Percentiles rank a stretch among this genome's conserved stretches.
phyloP scores from a whole-genome alignment of 2,329 filamentous ascomycete species.

The Aspergillus intermedius region DNA sequence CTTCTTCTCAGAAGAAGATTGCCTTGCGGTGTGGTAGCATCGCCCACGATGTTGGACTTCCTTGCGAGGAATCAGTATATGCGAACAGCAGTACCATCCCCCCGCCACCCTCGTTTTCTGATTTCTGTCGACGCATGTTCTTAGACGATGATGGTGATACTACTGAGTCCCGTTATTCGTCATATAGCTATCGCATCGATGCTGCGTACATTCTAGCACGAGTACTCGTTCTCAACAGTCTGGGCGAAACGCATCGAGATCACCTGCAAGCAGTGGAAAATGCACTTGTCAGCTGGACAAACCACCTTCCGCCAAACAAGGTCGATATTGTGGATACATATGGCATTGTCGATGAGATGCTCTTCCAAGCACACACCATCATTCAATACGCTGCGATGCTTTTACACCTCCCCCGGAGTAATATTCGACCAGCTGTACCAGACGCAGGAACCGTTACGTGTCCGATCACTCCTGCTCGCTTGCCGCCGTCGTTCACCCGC shows the following conservation, averaged over 20 bases:
- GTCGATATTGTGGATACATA: conserved; percentile 60
- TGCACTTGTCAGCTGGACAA: conserved; percentile 62
- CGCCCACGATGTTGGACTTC: conserved; percentile 60
- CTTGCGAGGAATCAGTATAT: conserved; percentile 66
- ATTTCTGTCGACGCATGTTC: conserved; percentile 59
- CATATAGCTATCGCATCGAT: conserved; percentile 75
- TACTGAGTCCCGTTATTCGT: conserved; percentile 54
- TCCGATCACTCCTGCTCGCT: background rate
- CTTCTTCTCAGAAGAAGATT: conserved; percentile 50
- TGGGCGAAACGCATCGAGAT: conserved; percentile 40
- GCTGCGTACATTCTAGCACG: conserved; percentile 69
- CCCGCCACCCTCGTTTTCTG: conserved; percentile 49
- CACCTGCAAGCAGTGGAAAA: conserved; percentile 54
- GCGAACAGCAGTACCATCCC: conserved; percentile 48
- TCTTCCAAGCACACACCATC: conserved; percentile 34
- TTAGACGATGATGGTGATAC: conserved; percentile 52
- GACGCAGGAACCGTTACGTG: conserved; percentile 12
- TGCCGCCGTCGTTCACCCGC: conserved; percentile 27
- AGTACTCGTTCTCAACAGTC: conserved; percentile 50
- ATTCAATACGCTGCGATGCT: conserved; percentile 54
- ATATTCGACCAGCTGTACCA: conserved; percentile 42
- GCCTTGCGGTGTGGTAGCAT: conserved; percentile 64
- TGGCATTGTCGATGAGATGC: conserved; percentile 64
- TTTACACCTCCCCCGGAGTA: conserved; percentile 70
- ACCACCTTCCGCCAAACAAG: conserved; percentile 67